phyloP scores from a whole-genome alignment of 768 basidiomycete genomes.

The Amanita molliuscula region DNA sequence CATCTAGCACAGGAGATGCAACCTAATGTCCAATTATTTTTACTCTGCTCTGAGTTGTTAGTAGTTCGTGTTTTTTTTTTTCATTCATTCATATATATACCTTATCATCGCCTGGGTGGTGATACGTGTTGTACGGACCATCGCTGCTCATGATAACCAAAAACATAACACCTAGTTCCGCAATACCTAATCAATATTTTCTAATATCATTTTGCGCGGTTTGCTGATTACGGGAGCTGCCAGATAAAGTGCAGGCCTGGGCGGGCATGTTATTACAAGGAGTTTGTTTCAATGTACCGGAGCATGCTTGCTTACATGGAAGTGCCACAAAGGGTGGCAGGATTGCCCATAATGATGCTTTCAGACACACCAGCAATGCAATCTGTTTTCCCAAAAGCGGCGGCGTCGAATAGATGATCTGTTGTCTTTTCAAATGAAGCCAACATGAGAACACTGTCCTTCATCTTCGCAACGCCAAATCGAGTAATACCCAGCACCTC shows the following conservation, averaged over 20 bases:
- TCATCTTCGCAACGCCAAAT: conserved; percentile 99
- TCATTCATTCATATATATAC: background rate
- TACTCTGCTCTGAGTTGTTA: background rate
- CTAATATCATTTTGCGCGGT: conserved; percentile 40
- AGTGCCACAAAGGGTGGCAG: conserved; percentile 89
- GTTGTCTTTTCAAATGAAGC: conserved; percentile 99
- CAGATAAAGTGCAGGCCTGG: conserved; percentile 41
- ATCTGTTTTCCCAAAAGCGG: conserved; percentile 93
- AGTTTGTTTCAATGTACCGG: background rate
- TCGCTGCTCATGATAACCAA: no score
- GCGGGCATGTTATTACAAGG: background rate
- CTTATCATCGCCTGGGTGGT: background rate
- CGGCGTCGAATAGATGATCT: conserved; percentile 96
- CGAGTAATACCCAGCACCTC: conserved; percentile 97
- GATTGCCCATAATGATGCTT: conserved; percentile 99
- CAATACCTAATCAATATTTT: conserved; percentile 16
- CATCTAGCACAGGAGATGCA: conserved; percentile 2
- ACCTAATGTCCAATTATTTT: background rate
- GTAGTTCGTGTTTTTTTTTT: background rate
- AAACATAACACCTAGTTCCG: no score
- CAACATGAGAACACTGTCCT: conserved; percentile 97
- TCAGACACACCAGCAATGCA: conserved; percentile 95
- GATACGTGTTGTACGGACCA: no score
- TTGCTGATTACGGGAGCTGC: conserved; percentile 34
- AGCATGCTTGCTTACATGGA: conserved; percentile 55